phyloP scores from a whole-genome alignment of 2,329 filamentous ascomycete species.

The Pyrenochaeta sp. region DNA sequence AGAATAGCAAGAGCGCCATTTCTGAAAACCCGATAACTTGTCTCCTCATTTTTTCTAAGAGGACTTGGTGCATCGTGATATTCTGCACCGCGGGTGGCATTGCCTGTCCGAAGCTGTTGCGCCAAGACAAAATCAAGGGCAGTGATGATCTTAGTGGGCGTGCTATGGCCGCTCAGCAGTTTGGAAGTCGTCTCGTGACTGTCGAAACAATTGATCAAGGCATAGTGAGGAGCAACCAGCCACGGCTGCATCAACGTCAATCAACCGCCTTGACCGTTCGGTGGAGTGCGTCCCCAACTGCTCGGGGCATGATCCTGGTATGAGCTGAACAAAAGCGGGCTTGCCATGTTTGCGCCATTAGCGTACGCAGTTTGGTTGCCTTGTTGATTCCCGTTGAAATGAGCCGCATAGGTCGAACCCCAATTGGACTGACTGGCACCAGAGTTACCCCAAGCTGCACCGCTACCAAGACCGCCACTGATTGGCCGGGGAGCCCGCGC shows the following conservation, averaged over 20 bases:
- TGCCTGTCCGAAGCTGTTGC: neutral
- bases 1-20: neutral
- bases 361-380: constrained; percentile 5
- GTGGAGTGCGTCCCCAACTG: constrained; percentile 46
- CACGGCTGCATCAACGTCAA: constrained; percentile 19
- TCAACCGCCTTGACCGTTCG: constrained; percentile 51
- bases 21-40: neutral
- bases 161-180: constrained; percentile 3
- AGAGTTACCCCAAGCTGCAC: constrained; percentile 44
- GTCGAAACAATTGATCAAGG: constrained; percentile 6
- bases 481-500: constrained; percentile 28
- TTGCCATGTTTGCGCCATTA: constrained; percentile 44
- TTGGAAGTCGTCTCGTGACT: neutral
- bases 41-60: neutral
- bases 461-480: constrained; percentile 42
- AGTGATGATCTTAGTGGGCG: neutral
- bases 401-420: constrained; percentile 34
- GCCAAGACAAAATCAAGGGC: neutral
- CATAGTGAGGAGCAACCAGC: constrained; percentile 16
- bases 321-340: constrained; percentile 53
- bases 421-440: constrained; percentile 32
- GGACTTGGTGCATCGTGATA: neutral
- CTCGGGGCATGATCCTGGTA: constrained; percentile 43
- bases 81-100: neutral
- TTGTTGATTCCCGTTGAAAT: constrained; percentile 27